Percentiles rank a stretch among this genome's conserved stretches.
phyloP scores from a whole-genome alignment of 2,329 filamentous ascomycete species.

The Fusarium denticulatum region DNA sequence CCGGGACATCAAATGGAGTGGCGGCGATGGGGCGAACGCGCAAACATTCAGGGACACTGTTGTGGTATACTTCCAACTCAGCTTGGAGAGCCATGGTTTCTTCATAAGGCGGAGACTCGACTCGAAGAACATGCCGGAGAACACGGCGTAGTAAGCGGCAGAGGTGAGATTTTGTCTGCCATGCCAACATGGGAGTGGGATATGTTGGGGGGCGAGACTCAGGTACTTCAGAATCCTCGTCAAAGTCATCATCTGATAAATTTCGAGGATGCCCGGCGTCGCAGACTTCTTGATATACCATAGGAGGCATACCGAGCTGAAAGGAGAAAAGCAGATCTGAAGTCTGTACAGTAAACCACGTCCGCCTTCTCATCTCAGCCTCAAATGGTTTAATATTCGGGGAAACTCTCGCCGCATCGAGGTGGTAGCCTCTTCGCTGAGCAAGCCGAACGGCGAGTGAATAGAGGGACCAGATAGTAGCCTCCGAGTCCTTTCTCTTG shows the following conservation, averaged over 20 bases:
- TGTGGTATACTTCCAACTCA: conserved; percentile 51
- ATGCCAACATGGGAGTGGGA: conserved; percentile 55
- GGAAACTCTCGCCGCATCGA: conserved; percentile 56
- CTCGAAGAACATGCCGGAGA: conserved; percentile 53
- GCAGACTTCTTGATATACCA: conserved; percentile 58
- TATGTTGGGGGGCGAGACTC: conserved; percentile 55
- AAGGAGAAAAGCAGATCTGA: conserved; percentile 61
- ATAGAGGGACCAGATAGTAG: conserved; percentile 59
- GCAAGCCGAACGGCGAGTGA: conserved; percentile 59
- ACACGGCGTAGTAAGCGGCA: conserved; percentile 56
- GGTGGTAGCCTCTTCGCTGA: conserved; percentile 63
- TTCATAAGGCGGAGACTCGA: conserved; percentile 50
- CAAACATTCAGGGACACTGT: conserved; percentile 52
- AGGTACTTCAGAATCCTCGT: conserved; percentile 57
- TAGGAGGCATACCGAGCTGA: conserved; percentile 63
- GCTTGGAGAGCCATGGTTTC: conserved; percentile 50
- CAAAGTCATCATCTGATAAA: conserved; percentile 62
- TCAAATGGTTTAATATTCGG: conserved; percentile 57
- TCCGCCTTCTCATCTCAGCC: conserved; percentile 61
- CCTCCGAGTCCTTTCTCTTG: conserved; percentile 54
- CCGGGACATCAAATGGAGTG: conserved; percentile 56
- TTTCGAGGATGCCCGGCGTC: conserved; percentile 59
- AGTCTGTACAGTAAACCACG: conserved; percentile 59
- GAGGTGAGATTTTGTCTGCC: conserved; percentile 55
- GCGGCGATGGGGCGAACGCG: conserved; percentile 54